phyloP scores from a whole-genome alignment of 495 filamentous ascomycete species.

The Glarea lozoyensis region DNA sequence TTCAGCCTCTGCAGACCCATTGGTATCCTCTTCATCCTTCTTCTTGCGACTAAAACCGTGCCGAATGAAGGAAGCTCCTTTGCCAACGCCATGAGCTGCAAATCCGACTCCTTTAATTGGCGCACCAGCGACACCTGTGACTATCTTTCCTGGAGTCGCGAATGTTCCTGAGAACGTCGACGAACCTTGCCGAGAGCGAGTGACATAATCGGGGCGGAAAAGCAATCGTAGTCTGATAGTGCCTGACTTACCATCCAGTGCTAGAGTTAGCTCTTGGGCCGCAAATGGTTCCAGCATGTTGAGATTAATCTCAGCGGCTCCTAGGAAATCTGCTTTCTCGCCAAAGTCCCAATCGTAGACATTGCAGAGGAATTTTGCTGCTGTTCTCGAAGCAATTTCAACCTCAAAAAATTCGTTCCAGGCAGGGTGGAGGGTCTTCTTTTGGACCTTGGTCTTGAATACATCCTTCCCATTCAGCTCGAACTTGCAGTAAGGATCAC shows the following conservation, averaged over 20 bases:
- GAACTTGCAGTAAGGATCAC: conserved; percentile 95
- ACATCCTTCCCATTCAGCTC: conserved; percentile 76
- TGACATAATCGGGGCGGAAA: conserved; percentile 93
- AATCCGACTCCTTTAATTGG: conserved; percentile 77
- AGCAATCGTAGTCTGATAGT: conserved; percentile 71
- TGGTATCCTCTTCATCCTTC: conserved; percentile 43
- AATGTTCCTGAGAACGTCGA: conserved; percentile 93
- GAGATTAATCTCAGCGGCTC: conserved; percentile 69
- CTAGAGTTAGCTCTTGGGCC: conserved; percentile 59
- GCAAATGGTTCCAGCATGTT: conserved; percentile 76
- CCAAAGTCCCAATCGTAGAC: conserved; percentile 94
- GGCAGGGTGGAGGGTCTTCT: conserved; percentile 88
- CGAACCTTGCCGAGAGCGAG: conserved; percentile 78
- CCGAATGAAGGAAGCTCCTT: conserved; percentile 70
- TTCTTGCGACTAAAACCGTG: conserved; percentile 63
- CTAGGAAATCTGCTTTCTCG: conserved; percentile 81
- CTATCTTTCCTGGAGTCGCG: conserved; percentile 79
- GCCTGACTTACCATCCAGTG: conserved; percentile 84
- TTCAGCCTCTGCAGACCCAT: conserved; percentile 11
- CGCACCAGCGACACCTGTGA: conserved; percentile 67
- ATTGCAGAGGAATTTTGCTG: conserved; percentile 69
- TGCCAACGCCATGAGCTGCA: conserved; percentile 71
- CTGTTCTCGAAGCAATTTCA: conserved; percentile 70
- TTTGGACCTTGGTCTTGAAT: conserved; percentile 86
- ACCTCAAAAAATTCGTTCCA: conserved; percentile 97